Evolutionary conservation across 371 early-diverging fungal species (phyloP), one percentile per base, ranked within the genome.

Genomic region (Mortierella sp.): DNA sequence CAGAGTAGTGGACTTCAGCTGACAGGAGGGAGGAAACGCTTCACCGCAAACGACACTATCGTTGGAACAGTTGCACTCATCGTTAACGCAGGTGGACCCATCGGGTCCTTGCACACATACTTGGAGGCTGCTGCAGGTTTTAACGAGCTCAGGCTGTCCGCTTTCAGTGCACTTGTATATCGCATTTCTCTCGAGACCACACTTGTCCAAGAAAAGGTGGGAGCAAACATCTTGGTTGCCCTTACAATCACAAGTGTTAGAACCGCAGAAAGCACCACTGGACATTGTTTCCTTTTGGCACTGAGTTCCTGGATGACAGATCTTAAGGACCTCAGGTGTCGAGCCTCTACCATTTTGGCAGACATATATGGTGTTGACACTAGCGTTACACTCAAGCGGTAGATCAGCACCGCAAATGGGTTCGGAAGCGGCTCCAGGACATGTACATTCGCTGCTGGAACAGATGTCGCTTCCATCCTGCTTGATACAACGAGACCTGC

Each of bases 51-150:
- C 50, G 1, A 8, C 24, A 6, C 64, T 56, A 26, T 50, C 28
- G n/a, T 17, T 49, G 15, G 56, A 43, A 17, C 64, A 64, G 32
- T 56, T 56, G 56, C 64, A 64, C 43, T 50, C 51, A 9, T 27
- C 42, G 28, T 26, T 44, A 11, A 27, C 31, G 32, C 64, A 64
- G 14, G n/a, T 44, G 15, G 64, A 56, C 2, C 51, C 64, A 19
- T 56, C 57, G 15, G 44, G 0, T 14, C 43, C n/a, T 3, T 42
- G 4, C 17, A 64, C 44, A n/a, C 64, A 64, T 3, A 12, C 37
- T 24, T 51, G 21, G 28, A 6, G 17, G n/a, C 30, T 31, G 8
- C 17, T 15, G 32, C 64, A 64, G 1, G 39, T 28, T 34, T 31
- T 24, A 39, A 50, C 37, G 2, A 44, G 15, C 19, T 30, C 26